phyloP scores from a whole-genome alignment of 192 early-diverging fungal species.

The Martensiomyces pterosporus region DNA sequence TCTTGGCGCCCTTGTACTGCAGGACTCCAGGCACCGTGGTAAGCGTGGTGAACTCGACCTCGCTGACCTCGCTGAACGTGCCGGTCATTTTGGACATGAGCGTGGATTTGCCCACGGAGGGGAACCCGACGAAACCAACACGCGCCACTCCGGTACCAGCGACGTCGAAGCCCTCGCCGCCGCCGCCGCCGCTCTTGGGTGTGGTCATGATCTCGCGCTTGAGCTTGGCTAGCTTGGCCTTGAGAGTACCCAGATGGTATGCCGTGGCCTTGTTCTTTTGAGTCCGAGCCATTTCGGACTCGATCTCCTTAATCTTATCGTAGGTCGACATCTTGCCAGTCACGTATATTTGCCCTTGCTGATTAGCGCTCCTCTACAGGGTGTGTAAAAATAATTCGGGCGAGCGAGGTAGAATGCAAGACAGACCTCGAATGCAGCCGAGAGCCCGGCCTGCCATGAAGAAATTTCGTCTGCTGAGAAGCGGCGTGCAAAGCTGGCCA shows the following conservation, averaged over 20 bases:
- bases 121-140: constrained; percentile 95
- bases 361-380: no score
- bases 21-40: constrained; percentile 96
- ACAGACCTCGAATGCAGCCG: no score
- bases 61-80: constrained; percentile 92
- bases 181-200: constrained; percentile 75
- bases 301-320: constrained; percentile 63
- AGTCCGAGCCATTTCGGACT: constrained; percentile 84
- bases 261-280: constrained; percentile 97
- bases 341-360: no score
- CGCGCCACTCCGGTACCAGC: constrained; percentile 98
- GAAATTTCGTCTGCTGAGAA: no score
- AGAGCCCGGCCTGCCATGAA: no score
- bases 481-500: no score
- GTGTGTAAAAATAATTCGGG: no score
- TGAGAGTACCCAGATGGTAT: constrained; percentile 86
- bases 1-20: constrained; percentile 96
- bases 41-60: constrained; percentile 98
- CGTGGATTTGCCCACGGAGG: constrained; percentile 96
- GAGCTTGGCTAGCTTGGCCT: constrained; percentile 98
- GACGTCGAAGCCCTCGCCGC: constrained; percentile 94
- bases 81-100: constrained; percentile 97
- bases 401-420: no score
- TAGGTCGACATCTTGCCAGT: constrained; percentile 58
- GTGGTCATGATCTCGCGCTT: constrained; percentile 91